Evolutionary conservation across 2,329 filamentous ascomycete species (phyloP), one percentile per base, ranked within the genome.

Genomic region (Verticillium nubilum): DNA sequence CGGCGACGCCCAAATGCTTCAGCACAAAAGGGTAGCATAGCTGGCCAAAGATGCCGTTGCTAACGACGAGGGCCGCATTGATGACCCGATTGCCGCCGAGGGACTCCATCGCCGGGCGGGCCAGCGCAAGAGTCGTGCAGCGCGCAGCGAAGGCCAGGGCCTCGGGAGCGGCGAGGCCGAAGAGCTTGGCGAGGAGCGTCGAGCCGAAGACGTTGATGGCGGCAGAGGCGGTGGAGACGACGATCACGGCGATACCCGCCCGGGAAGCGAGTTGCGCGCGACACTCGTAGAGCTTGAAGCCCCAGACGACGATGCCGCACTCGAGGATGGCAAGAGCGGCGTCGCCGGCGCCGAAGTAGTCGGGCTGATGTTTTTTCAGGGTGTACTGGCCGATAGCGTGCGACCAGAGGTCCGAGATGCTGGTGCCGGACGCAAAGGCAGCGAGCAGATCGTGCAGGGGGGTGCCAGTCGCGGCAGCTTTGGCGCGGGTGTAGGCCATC

Each of bases 281-380:
- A 67, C 78, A 81, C 62, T 81, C 79, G 63, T 77, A 81, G 3
- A 83, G 71, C 67, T 83, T 83, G 63, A 83, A 76, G 0, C 80
- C 80, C 80, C 80, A 83, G 3, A 76, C 72, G 2, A 82, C 72
- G 26, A 83, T 80, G 12, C 80, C 80, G 3, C 77, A 75, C 64
- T 82, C 78, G 3, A 83, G 77, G 3, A 83, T 67, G 0, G 79
- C 77, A 1, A 77, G 71, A 0, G 80, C 80, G 3, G 76, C 67
- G 61, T 83, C 80, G 9, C 80, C 80, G 0, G 80, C 80, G 2
- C 78, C 79, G 57, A 77, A 58, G 70, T 72, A 74, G 1, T 57
- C 58, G 5, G 58, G 58, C 28, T 69, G 67, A 2, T 56, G 25
- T 0, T 63, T 58, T 2, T 42, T 29, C 13, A 68, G 62, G 0